Percentiles rank a stretch among this genome's conserved stretches.
phyloP scores from a whole-genome alignment of 148 eudicot genomes.

The Heliosperma pusillum region DNA sequence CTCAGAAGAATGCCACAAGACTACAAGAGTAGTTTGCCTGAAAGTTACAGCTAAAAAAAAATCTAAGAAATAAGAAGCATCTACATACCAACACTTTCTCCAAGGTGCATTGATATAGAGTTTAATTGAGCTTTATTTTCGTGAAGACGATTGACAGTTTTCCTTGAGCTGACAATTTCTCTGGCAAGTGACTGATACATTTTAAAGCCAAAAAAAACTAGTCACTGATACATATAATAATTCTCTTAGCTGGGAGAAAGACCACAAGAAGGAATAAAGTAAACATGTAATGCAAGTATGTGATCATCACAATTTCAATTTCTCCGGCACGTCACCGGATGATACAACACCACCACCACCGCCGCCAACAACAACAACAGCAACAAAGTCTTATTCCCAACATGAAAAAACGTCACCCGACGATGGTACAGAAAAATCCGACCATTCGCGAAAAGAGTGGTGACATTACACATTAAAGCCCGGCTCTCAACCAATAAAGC shows the following conservation, averaged over 20 bases:
- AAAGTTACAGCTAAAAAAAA: neutral
- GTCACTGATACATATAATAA: neutral
- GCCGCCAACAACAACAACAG: too few relatives aligned
- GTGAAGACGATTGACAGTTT: slow-evolving; percentile 88
- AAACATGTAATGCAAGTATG: neutral
- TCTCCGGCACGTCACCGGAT: neutral
- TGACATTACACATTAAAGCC: neutral
- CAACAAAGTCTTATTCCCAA: too few relatives aligned
- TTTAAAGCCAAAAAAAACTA: slow-evolving; percentile 12
- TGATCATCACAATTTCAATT: neutral
- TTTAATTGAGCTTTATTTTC: slow-evolving; percentile 97
- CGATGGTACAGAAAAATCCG: neutral
- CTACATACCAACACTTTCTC: slow-evolving; percentile 94
- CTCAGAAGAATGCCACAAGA: neutral
- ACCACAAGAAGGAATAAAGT: neutral
- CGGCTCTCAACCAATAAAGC: neutral
- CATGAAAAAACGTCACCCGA: neutral
- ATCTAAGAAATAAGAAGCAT: neutral
- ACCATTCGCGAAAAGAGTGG: neutral
- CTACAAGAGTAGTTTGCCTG: neutral
- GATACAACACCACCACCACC: too few relatives aligned
- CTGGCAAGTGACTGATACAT: slow-evolving; percentile 77
- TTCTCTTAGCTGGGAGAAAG: neutral
- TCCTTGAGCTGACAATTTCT: slow-evolving; percentile 82
- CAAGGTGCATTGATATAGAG: slow-evolving; percentile 99